phyloP scores from a whole-genome alignment of 208 protist species.

The Trypanosoma caninum region DNA sequence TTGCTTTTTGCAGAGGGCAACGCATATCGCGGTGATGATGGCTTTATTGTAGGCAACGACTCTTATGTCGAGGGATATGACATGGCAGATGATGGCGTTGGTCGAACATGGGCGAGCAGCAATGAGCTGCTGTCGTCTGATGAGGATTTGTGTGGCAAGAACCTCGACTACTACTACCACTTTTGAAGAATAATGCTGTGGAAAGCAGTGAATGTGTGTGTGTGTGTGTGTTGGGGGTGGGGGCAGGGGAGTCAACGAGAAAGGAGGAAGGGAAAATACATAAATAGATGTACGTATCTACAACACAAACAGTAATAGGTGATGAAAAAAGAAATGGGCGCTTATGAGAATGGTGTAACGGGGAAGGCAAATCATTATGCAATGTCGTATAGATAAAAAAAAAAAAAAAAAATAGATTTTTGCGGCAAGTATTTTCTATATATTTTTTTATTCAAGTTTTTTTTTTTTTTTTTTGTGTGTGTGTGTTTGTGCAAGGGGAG shows the following conservation, averaged over 20 bases:
- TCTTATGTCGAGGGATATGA: constrained; percentile 24
- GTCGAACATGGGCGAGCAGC: constrained; percentile 11
- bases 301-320: too few species aligned
- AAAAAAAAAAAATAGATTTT: too few species aligned
- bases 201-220: neutral
- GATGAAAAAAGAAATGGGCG: too few species aligned
- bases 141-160: constrained; percentile 51
- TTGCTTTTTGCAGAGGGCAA: constrained; percentile 63
- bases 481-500: neutral
- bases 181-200: neutral
- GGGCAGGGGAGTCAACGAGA: too few species aligned
- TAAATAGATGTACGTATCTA: too few species aligned
- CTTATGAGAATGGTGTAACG: too few species aligned
- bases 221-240: too few species aligned
- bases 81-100: neutral
- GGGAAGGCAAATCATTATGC: too few species aligned
- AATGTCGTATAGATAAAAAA: too few species aligned
- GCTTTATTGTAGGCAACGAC: constrained; percentile 14
- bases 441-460: too few species aligned
- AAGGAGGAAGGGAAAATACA: too few species aligned
- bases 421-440: too few species aligned
- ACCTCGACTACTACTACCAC: constrained; percentile 43
- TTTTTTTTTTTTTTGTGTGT: neutral
- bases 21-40: constrained; percentile 62
- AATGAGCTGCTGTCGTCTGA: constrained; percentile 27